Conservation (phyloP, 306 rosid genomes). For the Aeschynomene evenia region DNA sequence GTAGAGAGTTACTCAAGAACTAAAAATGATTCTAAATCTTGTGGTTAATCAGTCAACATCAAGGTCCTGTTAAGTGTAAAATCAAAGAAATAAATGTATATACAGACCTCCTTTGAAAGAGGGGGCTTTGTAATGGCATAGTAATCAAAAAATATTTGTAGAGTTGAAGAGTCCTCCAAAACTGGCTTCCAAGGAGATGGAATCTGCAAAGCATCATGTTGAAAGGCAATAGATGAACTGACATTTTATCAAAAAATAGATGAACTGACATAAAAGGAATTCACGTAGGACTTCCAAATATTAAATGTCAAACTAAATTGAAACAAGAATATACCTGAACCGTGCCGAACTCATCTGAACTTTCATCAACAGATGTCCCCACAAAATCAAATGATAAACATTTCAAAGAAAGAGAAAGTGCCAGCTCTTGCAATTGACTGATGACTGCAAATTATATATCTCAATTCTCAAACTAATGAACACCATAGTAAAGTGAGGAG, state of each 20-base stretch:
- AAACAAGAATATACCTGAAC: conserved; percentile 69
- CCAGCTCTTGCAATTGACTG: conserved; percentile 90
- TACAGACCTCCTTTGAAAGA: conserved; percentile 92
- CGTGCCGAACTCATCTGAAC: conserved; percentile 98
- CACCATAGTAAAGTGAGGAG: background rate
- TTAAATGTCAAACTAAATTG: conserved; percentile 1
- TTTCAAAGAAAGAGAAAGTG: conserved; percentile 90
- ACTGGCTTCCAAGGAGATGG: conserved; percentile 93
- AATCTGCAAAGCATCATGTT: conserved; percentile 57
- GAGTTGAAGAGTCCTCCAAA: conserved; percentile 90
- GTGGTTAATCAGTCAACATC: background rate
- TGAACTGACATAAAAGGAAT: conserved; percentile 19
- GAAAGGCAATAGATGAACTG: conserved; percentile 30
- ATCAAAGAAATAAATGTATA: conserved; percentile 21
- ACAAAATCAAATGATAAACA: conserved; percentile 97
- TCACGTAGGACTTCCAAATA: conserved; percentile 26
- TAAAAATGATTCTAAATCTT: background rate
- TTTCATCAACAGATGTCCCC: conserved; percentile 96
- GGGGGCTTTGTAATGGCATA: conserved; percentile 85
- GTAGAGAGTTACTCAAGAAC: background rate
- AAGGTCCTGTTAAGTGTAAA: conserved; percentile 20
- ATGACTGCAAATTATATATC: conserved; percentile 54
- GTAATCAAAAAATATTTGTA: conserved; percentile 90
- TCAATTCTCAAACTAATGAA: conserved; percentile 29
- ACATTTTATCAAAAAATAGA: conserved; percentile 31